Evolutionary conservation across 176 grass and related monocot genomes (phyloP).

Genomic region (Tillandsia leiboldiana): DNA sequence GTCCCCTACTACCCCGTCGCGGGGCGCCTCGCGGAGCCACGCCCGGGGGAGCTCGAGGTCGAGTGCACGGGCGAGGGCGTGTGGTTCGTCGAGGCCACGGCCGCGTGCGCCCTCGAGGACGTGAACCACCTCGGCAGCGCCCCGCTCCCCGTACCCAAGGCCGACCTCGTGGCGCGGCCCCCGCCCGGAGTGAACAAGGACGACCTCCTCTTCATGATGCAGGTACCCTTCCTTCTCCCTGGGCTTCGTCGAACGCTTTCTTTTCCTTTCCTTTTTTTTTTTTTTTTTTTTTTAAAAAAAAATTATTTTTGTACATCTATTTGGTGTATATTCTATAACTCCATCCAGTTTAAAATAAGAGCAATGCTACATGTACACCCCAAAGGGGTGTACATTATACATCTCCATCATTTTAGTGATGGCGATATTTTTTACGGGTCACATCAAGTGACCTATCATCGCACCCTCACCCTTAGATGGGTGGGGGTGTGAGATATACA

Average conservation of each 20-base stretch:
- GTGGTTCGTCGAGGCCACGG: slow-evolving; percentile 20
- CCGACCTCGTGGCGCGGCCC: slow-evolving; percentile 9
- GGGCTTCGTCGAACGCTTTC: neutral
- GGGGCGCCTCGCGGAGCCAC: slow-evolving; percentile 13
- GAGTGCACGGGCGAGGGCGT: slow-evolving; percentile 33
- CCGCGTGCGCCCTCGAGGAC: slow-evolving; percentile 17
- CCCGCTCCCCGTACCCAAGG: neutral
- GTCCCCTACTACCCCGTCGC: slow-evolving; percentile 30
- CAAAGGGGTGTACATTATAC: no score
- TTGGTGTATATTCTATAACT: no score
- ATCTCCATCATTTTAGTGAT: no score
- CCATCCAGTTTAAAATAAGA: no score
- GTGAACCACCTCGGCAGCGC: slow-evolving; percentile 1
- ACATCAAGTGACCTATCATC: no score
- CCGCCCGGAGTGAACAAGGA: neutral
- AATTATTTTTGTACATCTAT: no score
- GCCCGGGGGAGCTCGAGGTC: neutral
- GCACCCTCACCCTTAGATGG: no score
- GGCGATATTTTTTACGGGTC: no score
- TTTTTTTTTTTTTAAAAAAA: neutral
- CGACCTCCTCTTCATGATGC: neutral
- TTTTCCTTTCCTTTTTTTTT: neutral
- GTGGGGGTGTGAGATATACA: no score
- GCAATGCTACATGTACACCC: no score
- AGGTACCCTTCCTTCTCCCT: neutral